Conservation (phyloP, 1,284 basidiomycete genomes). For the Leccinum subrobustum region DNA sequence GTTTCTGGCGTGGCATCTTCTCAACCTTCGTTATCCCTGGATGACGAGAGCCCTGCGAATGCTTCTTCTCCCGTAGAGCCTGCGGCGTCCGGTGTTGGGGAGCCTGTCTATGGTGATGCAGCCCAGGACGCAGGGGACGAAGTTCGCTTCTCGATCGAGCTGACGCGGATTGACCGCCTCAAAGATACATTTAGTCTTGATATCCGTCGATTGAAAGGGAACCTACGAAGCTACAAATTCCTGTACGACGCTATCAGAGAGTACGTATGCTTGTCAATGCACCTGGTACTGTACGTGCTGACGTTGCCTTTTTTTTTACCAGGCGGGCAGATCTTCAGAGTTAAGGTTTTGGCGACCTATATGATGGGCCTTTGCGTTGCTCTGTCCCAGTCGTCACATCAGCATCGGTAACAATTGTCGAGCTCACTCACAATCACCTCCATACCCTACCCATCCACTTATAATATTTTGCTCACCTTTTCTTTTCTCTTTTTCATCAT, state of each 20-base stretch:
- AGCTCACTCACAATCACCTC: slow-evolving; percentile 5
- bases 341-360: slow-evolving; percentile 32
- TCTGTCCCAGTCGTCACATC: neutral
- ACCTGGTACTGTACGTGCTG: slow-evolving; percentile 13
- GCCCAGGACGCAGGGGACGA: slow-evolving; percentile 86
- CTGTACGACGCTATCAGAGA: slow-evolving; percentile 87
- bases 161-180: slow-evolving; percentile 84
- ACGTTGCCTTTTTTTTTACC: slow-evolving; percentile 12
- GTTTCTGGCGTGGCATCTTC: slow-evolving; percentile 43
- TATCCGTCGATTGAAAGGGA: slow-evolving; percentile 89
- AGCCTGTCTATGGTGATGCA: slow-evolving; percentile 76
- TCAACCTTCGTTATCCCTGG: slow-evolving; percentile 37
- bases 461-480: slow-evolving; percentile 18
- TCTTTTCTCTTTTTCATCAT: slow-evolving; percentile 4
- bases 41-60: slow-evolving; percentile 37
- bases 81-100: slow-evolving; percentile 36
- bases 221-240: slow-evolving; percentile 90
- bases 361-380: slow-evolving; percentile 5
- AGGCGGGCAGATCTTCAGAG: slow-evolving; percentile 48
- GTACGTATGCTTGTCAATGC: slow-evolving; percentile 49
- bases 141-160: slow-evolving; percentile 89
- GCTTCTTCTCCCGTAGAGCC: slow-evolving; percentile 29
- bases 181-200: slow-evolving; percentile 88
- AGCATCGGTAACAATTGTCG: slow-evolving; percentile 1
- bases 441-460: slow-evolving; percentile 31